Base-by-base conservation (phyloP, 148 eudicot species). In the Spergularia marina region DNA sequence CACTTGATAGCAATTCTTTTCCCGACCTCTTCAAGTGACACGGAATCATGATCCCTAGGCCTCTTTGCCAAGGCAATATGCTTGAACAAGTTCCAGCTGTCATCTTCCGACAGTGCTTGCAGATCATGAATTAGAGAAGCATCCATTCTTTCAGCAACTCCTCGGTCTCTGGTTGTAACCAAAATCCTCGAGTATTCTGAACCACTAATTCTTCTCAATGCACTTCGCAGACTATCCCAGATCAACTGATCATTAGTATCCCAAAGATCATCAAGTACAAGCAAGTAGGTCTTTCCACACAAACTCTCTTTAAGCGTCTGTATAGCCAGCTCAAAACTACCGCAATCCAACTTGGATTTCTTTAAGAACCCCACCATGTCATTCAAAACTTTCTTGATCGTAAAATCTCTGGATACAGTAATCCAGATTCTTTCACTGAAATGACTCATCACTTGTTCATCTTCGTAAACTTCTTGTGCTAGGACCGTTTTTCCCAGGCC, bases 221-320 rank as follows among this genome's bases (percentile, higher is more conserved):
- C n/a, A n/a, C n/a, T n/a, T n/a, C n/a, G n/a, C n/a, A n/a, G n/a
- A n/a, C n/a, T n/a, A n/a, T n/a, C n/a, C n/a, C n/a, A n/a, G n/a
- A n/a, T n/a, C n/a, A n/a, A n/a, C n/a, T n/a, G n/a, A n/a, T n/a
- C n/a, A n/a, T n/a, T n/a, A n/a, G n/a, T n/a, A n/a, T 70, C 25
- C 73, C 73, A 70, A 70, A 70, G 60, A 70, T 70, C 73, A 53
- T 70, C 73, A 2, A 70, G 23, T 1, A 70, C 73, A 53, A 70
- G 73, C n/a, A 68, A 25, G 47, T 70, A 70, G 30, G 18, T 53
- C 60, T 30, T 70, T 30, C 73, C 73, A 21, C 4, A n/a, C 13
- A 69, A 40, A 23, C 0, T 15, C 5, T 52, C 58, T 2, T 5
- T 10, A 3, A 69, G 72, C 15, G 5, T 53, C 52, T 52, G n/a